A percentile compares a stretch with the other conserved stretches of the same genome.
Conservation (phyloP, 2,329 filamentous ascomycete genomes). For the Aspergillus brasiliensis region DNA sequence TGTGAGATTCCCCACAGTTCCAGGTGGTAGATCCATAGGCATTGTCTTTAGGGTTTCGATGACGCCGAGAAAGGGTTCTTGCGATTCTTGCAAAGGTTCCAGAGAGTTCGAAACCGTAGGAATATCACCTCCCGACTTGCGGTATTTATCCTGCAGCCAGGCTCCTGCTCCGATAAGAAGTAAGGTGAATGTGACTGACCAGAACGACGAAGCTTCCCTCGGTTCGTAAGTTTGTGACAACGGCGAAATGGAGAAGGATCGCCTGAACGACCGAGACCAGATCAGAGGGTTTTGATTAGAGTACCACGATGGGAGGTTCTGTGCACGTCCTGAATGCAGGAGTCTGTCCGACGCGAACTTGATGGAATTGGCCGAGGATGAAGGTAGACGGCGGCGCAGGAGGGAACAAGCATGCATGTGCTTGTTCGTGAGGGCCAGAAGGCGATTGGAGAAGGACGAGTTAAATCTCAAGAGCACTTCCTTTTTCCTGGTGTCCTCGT, state of each 20-base stretch:
- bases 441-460: conserved; percentile 9
- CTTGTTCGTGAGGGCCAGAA: conserved; percentile 16
- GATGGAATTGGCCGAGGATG: conserved; percentile 34
- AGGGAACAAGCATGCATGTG: conserved; percentile 40
- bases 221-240: conserved; percentile 26
- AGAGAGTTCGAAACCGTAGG: conserved; percentile 14
- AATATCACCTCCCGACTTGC: conserved; percentile 16
- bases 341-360: conserved; percentile 19
- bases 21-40: conserved; percentile 45
- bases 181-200: conserved; percentile 39
- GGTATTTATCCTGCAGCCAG: conserved; percentile 38
- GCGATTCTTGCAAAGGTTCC: conserved; percentile 17
- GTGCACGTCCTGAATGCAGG: conserved; percentile 21
- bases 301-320: conserved; percentile 22
- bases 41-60: conserved; percentile 42
- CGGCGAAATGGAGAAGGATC: conserved; percentile 30
- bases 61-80: conserved; percentile 33
- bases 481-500: not conserved
- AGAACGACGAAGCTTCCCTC: conserved; percentile 41
- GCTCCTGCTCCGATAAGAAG: conserved; percentile 38
- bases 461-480: not conserved
- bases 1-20: conserved; percentile 85
- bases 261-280: conserved; percentile 26
- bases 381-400: conserved; percentile 33
- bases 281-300: conserved; percentile 24